Conservation (phyloP, 1,284 basidiomycete genomes). For the Leccinum insolens region DNA sequence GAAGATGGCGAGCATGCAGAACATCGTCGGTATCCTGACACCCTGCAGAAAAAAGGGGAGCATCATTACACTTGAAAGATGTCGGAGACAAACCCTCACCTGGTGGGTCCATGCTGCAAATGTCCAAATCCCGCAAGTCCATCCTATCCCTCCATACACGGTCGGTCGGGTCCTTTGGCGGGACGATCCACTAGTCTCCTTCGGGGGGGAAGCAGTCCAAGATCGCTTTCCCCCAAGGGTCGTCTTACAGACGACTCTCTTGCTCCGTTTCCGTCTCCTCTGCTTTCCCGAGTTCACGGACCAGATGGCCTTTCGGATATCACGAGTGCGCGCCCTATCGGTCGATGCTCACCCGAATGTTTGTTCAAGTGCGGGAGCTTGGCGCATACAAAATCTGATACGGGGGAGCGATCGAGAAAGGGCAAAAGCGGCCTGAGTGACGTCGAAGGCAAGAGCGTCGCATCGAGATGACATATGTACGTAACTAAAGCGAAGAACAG, state of each 20-base stretch:
- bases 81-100: constrained; percentile 43
- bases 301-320: constrained; percentile 98
- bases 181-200: constrained; percentile 94
- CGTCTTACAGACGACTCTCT: constrained; percentile 93
- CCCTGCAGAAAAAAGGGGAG: constrained; percentile 44
- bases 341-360: constrained; percentile 76
- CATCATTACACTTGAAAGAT: neutral
- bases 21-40: constrained; percentile 71
- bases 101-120: constrained; percentile 98
- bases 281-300: constrained; percentile 88
- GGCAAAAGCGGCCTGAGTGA: constrained; percentile 83
- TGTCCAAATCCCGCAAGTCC: constrained; percentile 84
- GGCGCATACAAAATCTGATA: constrained; percentile 92
- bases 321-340: constrained; percentile 86
- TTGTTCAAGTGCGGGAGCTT: constrained; percentile 87
- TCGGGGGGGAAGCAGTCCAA: constrained; percentile 89
- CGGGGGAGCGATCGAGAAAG: constrained; percentile 92
- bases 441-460: neutral
- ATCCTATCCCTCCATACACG: constrained; percentile 84
- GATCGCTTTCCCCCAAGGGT: constrained; percentile 93
- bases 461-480: neutral
- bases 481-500: neutral
- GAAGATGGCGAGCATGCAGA: constrained; percentile 86
- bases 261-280: constrained; percentile 97
- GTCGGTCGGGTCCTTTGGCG: constrained; percentile 62